phyloP scores from a whole-genome alignment of 495 filamentous ascomycete species.

The Tirmania nivea region DNA sequence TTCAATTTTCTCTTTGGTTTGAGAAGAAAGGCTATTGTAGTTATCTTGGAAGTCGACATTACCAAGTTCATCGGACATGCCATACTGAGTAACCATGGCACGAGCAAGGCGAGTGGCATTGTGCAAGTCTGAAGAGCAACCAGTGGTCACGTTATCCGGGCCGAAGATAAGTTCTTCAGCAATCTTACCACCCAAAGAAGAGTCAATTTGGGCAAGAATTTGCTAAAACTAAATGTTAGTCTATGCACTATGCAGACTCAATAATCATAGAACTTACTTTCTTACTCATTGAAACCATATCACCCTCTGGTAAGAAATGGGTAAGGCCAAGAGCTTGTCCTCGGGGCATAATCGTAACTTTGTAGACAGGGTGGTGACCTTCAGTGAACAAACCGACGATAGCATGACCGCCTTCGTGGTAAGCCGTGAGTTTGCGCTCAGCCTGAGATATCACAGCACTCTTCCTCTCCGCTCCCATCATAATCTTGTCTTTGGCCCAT shows the following conservation, averaged over 20 bases:
- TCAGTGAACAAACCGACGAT: slow-evolving; percentile 63
- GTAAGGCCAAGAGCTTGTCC: slow-evolving; percentile 72
- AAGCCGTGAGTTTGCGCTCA: slow-evolving; percentile 76
- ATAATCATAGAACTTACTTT: slow-evolving; percentile 18
- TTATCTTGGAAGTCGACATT: slow-evolving; percentile 66
- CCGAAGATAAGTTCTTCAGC: slow-evolving; percentile 89
- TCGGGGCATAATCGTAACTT: slow-evolving; percentile 87
- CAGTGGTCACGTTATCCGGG: slow-evolving; percentile 63
- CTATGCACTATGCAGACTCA: not conserved
- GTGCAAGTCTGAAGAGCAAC: slow-evolving; percentile 59
- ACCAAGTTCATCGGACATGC: slow-evolving; percentile 74
- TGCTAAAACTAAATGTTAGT: slow-evolving; percentile 20
- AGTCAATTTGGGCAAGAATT: slow-evolving; percentile 54
- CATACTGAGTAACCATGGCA: slow-evolving; percentile 61
- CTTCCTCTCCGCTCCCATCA: slow-evolving; percentile 84
- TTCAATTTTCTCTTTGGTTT: slow-evolving; percentile 70
- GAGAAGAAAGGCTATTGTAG: slow-evolving; percentile 58
- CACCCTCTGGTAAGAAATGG: slow-evolving; percentile 65
- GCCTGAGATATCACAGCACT: slow-evolving; percentile 73
- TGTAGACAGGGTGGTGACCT: slow-evolving; percentile 58
- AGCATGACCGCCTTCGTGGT: slow-evolving; percentile 92
- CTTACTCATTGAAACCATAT: slow-evolving; percentile 59
- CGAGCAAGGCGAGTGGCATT: slow-evolving; percentile 59
- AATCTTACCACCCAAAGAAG: slow-evolving; percentile 74
- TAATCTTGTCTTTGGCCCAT: slow-evolving; percentile 94